Conservation (phyloP, 2,329 filamentous ascomycete species). For the Pyricularia pennisetigena region DNA sequence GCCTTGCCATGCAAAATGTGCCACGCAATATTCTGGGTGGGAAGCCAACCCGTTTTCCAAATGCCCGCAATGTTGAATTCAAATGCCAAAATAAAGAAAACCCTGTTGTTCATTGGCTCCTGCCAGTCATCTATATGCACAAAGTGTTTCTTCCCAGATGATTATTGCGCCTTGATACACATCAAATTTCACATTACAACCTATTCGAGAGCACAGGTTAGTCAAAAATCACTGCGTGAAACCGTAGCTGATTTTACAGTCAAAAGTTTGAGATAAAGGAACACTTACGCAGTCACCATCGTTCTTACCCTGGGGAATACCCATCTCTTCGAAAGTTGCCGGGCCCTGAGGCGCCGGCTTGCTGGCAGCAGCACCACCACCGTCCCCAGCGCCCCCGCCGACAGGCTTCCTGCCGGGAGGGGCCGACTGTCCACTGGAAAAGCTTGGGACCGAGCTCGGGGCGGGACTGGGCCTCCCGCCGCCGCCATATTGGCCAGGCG, state of each 20-base stretch:
- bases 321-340: constrained; percentile 97
- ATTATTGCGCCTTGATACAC: neutral
- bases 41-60: neutral
- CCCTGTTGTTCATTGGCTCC: neutral
- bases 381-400: neutral
- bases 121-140: constrained; percentile 1
- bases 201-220: neutral
- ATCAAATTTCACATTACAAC: constrained; percentile 3
- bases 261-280: neutral
- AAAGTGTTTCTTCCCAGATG: neutral
- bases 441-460: constrained; percentile 18
- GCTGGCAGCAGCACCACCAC: constrained; percentile 4
- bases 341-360: constrained; percentile 54
- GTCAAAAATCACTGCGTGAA: neutral
- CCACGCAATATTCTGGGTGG: neutral
- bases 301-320: constrained; percentile 72
- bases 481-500: constrained; percentile 17
- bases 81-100: neutral
- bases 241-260: neutral
- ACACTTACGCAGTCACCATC: constrained; percentile 82
- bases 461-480: neutral
- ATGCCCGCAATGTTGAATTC: neutral
- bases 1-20: neutral
- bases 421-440: constrained; percentile 8
- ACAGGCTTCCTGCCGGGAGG: constrained; percentile 4